phyloP scores from a whole-genome alignment of 2,329 filamentous ascomycete genomes.

The Knoxdaviesia capensis region DNA sequence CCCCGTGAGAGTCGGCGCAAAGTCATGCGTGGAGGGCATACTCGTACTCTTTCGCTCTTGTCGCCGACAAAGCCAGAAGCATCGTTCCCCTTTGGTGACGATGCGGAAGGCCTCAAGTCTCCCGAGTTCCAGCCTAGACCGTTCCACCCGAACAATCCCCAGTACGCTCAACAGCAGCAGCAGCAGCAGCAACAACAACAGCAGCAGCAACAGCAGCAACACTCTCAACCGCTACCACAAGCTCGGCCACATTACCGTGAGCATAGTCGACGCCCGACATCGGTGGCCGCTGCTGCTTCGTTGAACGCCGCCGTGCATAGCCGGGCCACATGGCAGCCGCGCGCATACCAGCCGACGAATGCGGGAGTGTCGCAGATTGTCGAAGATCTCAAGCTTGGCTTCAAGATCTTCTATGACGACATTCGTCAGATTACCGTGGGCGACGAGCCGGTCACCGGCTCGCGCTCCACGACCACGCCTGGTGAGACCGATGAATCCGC shows the following conservation, averaged over 20 bases:
- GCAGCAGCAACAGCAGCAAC: not conserved
- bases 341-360: conserved; percentile 18
- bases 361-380: conserved; percentile 53
- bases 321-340: conserved; percentile 39
- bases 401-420: conserved; percentile 92
- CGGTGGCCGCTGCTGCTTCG: conserved; percentile 7
- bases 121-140: conserved; percentile 11
- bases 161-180: conserved; percentile 1
- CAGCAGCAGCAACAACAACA: not conserved
- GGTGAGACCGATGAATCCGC: not conserved
- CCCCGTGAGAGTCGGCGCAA: conserved; percentile 28
- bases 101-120: conserved; percentile 22
- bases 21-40: conserved; percentile 47
- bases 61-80: conserved; percentile 38
- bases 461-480: conserved; percentile 6
- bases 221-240: conserved; percentile 10
- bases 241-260: conserved; percentile 8
- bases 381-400: conserved; percentile 69
- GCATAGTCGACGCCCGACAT: conserved; percentile 13
- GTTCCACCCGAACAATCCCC: conserved; percentile 5
- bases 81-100: conserved; percentile 22
- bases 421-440: conserved; percentile 89
- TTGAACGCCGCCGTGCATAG: conserved; percentile 23
- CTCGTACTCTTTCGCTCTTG: conserved; percentile 55
- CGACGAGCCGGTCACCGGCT: conserved; percentile 60